A percentile compares a stretch with the other conserved stretches of the same genome.
phyloP scores from a whole-genome alignment of 768 basidiomycete species.

The Russula ochroleuca region DNA sequence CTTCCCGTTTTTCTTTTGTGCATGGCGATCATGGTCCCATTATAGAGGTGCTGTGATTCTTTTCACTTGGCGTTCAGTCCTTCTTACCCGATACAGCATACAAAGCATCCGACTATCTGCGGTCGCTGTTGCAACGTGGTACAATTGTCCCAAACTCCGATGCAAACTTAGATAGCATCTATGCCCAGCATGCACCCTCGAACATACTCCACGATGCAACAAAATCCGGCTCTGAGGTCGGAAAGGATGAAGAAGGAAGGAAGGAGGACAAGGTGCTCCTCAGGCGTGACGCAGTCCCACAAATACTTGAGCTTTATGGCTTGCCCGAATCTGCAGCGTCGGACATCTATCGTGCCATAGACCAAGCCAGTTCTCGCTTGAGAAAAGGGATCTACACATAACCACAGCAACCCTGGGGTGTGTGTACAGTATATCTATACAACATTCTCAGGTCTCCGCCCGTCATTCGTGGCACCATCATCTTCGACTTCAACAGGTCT shows the following conservation, averaged over 20 bases:
- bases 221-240: background rate
- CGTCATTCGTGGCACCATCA: background rate
- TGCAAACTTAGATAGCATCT: slow-evolving; percentile 53
- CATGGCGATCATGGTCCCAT: slow-evolving; percentile 83
- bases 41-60: slow-evolving; percentile 52
- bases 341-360: slow-evolving; percentile 60
- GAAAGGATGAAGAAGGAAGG: background rate
- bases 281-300: slow-evolving; percentile 49
- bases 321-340: slow-evolving; percentile 43
- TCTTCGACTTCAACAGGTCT: background rate
- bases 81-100: slow-evolving; percentile 44
- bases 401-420: background rate
- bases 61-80: background rate
- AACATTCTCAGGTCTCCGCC: background rate
- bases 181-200: slow-evolving; percentile 36
- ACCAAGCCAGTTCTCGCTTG: slow-evolving; percentile 46
- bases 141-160: slow-evolving; percentile 55
- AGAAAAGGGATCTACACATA: slow-evolving; percentile 22
- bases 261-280: slow-evolving; percentile 41
- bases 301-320: slow-evolving; percentile 44
- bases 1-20: slow-evolving; percentile 80
- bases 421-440: background rate
- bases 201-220: slow-evolving; percentile 19
- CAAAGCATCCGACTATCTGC: slow-evolving; percentile 64
- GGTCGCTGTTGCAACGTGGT: slow-evolving; percentile 52